Evolutionary conservation across 495 filamentous ascomycete species (phyloP).

Genomic region (Penicillium chermesinum): DNA sequence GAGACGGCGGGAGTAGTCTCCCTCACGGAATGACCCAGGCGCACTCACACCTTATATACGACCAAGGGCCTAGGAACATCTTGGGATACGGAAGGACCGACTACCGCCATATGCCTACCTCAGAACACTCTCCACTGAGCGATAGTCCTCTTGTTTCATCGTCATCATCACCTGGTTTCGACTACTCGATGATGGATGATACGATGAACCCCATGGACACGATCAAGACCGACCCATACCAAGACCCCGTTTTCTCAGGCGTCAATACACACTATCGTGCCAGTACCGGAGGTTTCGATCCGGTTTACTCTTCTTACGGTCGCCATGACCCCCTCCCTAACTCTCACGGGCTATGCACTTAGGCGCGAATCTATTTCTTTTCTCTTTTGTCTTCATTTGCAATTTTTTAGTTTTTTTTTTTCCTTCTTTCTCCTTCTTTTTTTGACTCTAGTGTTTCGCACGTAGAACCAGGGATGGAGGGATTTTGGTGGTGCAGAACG

Average conservation of each 20-base stretch:
- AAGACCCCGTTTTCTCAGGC: conserved; percentile 26
- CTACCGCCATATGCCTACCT: conserved; percentile 31
- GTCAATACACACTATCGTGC: conserved; percentile 21
- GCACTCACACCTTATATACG: conserved; percentile 37
- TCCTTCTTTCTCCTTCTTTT: conserved; percentile 10
- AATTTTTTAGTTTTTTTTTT: conserved; percentile 3
- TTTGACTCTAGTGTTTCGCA: conserved; percentile 2
- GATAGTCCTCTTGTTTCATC: conserved; percentile 42
- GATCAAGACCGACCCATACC: conserved; percentile 35
- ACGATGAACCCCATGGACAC: conserved; percentile 42
- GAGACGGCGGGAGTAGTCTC: conserved; percentile 29
- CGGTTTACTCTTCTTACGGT: conserved; percentile 31
- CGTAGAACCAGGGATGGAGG: conserved; percentile 12
- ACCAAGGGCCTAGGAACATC: conserved; percentile 30
- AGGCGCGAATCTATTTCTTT: conserved; percentile 7
- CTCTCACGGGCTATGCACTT: conserved; percentile 36
- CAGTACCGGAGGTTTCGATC: conserved; percentile 29
- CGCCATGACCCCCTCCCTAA: conserved; percentile 31
- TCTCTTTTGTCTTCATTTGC: conserved; percentile 4
- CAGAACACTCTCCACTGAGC: conserved; percentile 37
- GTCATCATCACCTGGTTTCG: conserved; percentile 39
- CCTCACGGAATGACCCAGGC: conserved; percentile 33
- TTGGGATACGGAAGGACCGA: conserved; percentile 32
- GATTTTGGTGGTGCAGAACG: conserved; percentile 26
- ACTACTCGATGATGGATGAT: conserved; percentile 36